Evolutionary conservation across 768 basidiomycete genomes (phyloP).

Genomic region (Trametes sanguinea): DNA sequence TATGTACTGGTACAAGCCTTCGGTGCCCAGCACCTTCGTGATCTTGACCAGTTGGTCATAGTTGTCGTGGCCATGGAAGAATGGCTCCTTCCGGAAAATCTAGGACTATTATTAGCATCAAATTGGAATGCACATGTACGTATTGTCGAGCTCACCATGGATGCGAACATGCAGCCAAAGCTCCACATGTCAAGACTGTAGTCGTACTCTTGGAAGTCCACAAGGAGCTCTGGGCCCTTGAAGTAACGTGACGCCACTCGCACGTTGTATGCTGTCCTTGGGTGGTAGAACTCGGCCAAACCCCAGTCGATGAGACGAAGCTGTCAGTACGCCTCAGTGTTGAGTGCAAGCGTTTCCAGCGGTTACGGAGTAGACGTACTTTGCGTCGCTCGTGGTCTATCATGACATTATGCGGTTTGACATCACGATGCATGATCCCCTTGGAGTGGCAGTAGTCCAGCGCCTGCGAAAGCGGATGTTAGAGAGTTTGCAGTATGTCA

Average conservation of each 20-base stretch:
- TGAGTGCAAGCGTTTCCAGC: not conserved
- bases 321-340: conserved; percentile 40
- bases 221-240: conserved; percentile 94
- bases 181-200: conserved; percentile 99
- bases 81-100: conserved; percentile 99
- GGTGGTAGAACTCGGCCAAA: conserved; percentile 97
- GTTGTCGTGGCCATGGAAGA: conserved; percentile 99
- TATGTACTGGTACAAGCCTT: conserved; percentile 89
- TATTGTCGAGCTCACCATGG: conserved; percentile 67
- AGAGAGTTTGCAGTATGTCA: not conserved
- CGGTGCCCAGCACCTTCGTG: conserved; percentile 95
- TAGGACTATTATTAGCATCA: conserved; percentile 34
- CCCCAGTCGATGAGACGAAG: conserved; percentile 98
- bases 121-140: not conserved
- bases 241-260: conserved; percentile 97
- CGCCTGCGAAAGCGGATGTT: conserved; percentile 50
- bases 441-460: conserved; percentile 98
- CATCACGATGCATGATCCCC: conserved; percentile 98
- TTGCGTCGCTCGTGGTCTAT: conserved; percentile 97
- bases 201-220: conserved; percentile 98
- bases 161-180: conserved; percentile 98
- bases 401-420: conserved; percentile 99
- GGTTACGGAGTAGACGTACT: conserved; percentile 41
- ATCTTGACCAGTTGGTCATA: conserved; percentile 99
- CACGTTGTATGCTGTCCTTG: conserved; percentile 97